Evolutionary conservation across 768 basidiomycete genomes (phyloP).

Genomic region (Lentinula boryana): DNA sequence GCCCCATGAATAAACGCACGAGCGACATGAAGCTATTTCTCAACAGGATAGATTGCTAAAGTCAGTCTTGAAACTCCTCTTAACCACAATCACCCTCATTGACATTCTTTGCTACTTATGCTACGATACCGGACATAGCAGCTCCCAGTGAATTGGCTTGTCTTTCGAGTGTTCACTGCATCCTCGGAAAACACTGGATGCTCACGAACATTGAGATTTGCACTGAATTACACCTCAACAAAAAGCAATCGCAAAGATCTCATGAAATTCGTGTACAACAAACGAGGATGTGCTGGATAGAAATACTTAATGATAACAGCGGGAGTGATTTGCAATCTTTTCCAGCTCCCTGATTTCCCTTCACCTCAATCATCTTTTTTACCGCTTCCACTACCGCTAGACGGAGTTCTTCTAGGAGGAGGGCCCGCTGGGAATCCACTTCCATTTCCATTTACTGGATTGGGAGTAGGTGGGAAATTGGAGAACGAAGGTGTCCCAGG

Average conservation of each 20-base stretch:
- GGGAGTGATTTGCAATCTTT: neutral
- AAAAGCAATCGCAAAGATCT: neutral
- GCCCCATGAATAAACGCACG: too few relatives aligned
- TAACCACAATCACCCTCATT: too few relatives aligned
- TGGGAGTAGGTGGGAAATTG: slow-evolving; percentile 4
- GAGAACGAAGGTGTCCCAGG: slow-evolving; percentile 3
- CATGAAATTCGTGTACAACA: neutral
- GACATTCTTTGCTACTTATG: too few relatives aligned
- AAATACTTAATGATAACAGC: neutral
- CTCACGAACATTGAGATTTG: too few relatives aligned
- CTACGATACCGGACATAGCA: too few relatives aligned
- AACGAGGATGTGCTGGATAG: neutral
- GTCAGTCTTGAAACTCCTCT: too few relatives aligned
- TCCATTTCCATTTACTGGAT: slow-evolving; percentile 9
- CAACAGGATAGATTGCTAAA: too few relatives aligned
- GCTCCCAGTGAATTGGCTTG: too few relatives aligned
- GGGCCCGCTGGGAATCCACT: slow-evolving; percentile 10
- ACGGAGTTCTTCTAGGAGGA: slow-evolving; percentile 7
- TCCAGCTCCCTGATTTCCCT: neutral
- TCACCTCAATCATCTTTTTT: slow-evolving; percentile 13
- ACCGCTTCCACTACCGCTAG: neutral
- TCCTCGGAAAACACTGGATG: too few relatives aligned
- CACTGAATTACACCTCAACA: too few relatives aligned
- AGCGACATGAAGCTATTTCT: too few relatives aligned
- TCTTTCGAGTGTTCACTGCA: too few relatives aligned